Evolutionary conservation across 371 early-diverging fungal genomes (phyloP), one percentile per base, ranked within the genome.

Genomic region (Apophysomyces ossiformis): DNA sequence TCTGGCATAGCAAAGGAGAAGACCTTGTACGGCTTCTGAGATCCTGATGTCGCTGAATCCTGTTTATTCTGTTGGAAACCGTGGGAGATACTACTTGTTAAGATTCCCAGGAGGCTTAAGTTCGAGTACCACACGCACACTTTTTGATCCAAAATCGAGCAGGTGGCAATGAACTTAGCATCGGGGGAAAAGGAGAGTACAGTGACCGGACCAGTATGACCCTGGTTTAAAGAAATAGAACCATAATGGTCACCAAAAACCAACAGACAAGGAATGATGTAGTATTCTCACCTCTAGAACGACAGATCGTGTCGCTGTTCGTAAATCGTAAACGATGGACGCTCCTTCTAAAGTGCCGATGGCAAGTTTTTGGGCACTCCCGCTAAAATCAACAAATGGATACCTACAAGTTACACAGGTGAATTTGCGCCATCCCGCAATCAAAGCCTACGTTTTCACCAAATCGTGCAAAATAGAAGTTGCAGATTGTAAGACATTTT

Each of bases 341-440:
- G 89, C 85, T 0, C 96, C 96, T 64, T 95, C 94, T 21, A 81
- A 61, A 1, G 90, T 89, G n/a, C 95, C 96, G 1, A 93, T 87
- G 0, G 89, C 90, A 12, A 96, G 72, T 43, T 92, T 86, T 73
- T 96, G 96, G 0, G 89, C 77, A 1, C 79, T 85, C 32, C 83
- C 79, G 69, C 93, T 94, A 68, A 96, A 94, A 54, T 90, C 87
- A 26, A 94, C 85, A 36, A 78, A 86, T 1, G 94, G 91, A 72
- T 88, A 90, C 32, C 81, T 81, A 65, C 7, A 18, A 50, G n/a
- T 38, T 58, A 54, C 9, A 21, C 32, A 26, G 2, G 9, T 12
- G 41, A 61, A 38, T 35, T 13, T 8, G 64, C 47, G 32, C 16
- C 50, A 36, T 18, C 1, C 4, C 57, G 35, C 5, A 37, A 9